Evolutionary conservation across 2,329 filamentous ascomycete genomes (phyloP).

Genomic region (Talaromyces sp.): DNA sequence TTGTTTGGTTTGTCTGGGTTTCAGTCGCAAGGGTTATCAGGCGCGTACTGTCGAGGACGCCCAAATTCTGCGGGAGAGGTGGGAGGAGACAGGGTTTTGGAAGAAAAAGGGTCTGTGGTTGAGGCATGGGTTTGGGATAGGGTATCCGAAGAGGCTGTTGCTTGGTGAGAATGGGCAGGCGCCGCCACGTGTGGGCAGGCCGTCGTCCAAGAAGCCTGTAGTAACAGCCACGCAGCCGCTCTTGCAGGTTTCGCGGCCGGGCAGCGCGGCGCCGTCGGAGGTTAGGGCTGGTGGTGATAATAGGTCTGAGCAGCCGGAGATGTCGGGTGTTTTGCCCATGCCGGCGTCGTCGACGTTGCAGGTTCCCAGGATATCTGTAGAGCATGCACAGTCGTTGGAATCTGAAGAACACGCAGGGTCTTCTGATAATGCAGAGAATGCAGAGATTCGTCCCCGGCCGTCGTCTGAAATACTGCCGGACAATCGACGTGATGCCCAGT

Average conservation of each 20-base stretch:
- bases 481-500: not conserved
- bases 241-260: slow-evolving; percentile 9
- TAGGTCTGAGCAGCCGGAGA: not conserved
- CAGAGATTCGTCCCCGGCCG: not conserved
- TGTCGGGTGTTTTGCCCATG: not conserved
- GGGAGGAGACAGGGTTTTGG: slow-evolving; percentile 20
- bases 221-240: slow-evolving; percentile 4
- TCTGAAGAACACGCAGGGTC: not conserved
- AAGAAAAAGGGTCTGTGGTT: slow-evolving; percentile 22
- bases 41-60: slow-evolving; percentile 22
- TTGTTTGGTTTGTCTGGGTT: slow-evolving; percentile 17
- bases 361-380: not conserved
- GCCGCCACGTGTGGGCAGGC: slow-evolving; percentile 13
- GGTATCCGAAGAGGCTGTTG: slow-evolving; percentile 21
- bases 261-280: not conserved
- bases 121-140: slow-evolving; percentile 24
- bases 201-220: not conserved
- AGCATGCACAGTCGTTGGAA: not conserved
- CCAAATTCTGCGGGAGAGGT: slow-evolving; percentile 18
- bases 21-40: slow-evolving; percentile 22
- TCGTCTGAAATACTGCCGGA: not conserved
- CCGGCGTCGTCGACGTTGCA: not conserved
- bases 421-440: not conserved
- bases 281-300: not conserved
- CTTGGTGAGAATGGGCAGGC: slow-evolving; percentile 15